Evolutionary conservation across 176 grass and related monocot species (phyloP), one percentile per base, ranked within the genome.

Genomic region (Carex littledalei): DNA sequence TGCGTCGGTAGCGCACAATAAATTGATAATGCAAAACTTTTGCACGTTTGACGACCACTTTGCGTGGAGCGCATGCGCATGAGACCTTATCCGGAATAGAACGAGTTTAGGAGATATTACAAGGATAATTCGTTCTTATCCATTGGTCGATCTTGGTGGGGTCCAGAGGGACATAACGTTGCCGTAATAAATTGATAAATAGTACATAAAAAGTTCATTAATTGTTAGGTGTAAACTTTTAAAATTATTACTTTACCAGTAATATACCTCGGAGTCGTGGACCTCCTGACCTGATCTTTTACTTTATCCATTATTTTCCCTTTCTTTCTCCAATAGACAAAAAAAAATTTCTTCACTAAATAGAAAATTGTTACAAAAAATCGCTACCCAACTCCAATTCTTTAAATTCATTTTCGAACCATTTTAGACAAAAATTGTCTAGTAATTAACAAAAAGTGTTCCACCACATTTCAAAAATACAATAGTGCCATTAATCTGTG

Each of bases 111-210:
- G 20, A 32, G 45, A 67, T 45, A 16, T 29, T 26, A 6, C 35
- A 22, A 0, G 20, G 8, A 53, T 29, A 52, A 24, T 65, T 83
- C 39, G 63, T 69, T 14, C 63, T 83, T 83, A 83, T 83, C 81
- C 81, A 54, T 83, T 83, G 62, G 81, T 8, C n/a, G 62, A 68
- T 17, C 21, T 3, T 41, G 10, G 39, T 83, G 63, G 81, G 79
- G 39, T 1, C 62, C 81, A 55, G 49, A 6, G n/a, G 11, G 49
- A 77, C 49, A 31, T 69, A 14, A 69, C 39, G 41, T 55, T 66
- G 61, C 14, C 22, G 31, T 83, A 83, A 68, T 83, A 20, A 81
- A 81, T 81, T 58, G 15, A 11, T 18, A 62, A 77, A 77, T 77
- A 29, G 73, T 54, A 54, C 49, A 76, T 17, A 0, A 16, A 55